phyloP scores from a whole-genome alignment of 148 eudicot genomes.

The Selenicereus undatus region DNA sequence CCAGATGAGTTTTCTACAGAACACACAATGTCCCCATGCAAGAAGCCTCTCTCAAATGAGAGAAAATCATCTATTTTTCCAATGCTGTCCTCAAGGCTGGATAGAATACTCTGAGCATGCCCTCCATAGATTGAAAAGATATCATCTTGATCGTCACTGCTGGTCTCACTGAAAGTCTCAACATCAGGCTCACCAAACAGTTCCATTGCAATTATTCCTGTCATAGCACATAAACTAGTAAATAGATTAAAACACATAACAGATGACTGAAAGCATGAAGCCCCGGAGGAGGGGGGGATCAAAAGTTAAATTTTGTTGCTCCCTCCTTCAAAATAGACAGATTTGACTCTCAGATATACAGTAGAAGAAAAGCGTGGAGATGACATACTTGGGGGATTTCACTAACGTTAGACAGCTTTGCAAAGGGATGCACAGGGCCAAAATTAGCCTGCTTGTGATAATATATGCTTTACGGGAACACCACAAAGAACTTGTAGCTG shows the following conservation, averaged over 20 bases:
- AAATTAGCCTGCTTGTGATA: too few relatives aligned
- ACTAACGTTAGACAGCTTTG: too few relatives aligned
- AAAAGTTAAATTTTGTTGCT: neutral
- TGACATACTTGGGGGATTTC: constrained; percentile 1
- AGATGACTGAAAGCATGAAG: neutral
- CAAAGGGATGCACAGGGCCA: too few relatives aligned
- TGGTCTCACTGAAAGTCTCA: constrained; percentile 74
- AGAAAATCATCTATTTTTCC: constrained; percentile 91
- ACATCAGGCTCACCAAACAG: constrained; percentile 51
- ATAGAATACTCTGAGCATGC: constrained; percentile 68
- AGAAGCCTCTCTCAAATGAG: constrained; percentile 70
- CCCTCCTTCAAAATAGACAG: neutral
- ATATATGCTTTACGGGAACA: neutral
- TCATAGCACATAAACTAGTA: neutral
- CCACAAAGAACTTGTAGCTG: neutral
- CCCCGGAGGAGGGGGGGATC: neutral
- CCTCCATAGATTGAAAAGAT: constrained; percentile 66
- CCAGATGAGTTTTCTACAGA: constrained; percentile 52
- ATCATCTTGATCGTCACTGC: constrained; percentile 81
- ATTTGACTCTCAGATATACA: neutral
- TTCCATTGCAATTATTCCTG: constrained; percentile 46
- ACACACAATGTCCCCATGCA: constrained; percentile 72
- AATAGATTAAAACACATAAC: constrained; percentile 3
- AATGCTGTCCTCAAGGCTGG: constrained; percentile 78
- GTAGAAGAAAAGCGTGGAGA: constrained; percentile 3